Base-by-base conservation (phyloP, 768 basidiomycete species). In the Rhizopogon vesiculosus region DNA sequence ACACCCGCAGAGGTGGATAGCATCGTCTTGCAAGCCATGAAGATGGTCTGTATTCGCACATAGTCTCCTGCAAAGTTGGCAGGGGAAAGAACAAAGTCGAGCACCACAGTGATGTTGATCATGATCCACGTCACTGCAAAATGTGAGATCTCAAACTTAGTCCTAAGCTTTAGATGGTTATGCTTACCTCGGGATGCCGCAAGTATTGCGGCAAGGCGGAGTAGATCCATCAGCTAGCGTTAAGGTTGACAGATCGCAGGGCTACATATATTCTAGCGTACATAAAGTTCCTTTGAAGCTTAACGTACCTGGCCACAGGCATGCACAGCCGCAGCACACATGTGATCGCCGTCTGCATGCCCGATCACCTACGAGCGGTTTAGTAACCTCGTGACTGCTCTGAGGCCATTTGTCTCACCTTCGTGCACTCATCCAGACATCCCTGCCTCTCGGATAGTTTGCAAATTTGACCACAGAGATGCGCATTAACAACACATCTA, bases 1-100 rank as follows among this genome's bases (percentile, higher is more conserved):
- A 38, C 18, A 83, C 84, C 83, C 83, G 72, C 84, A 86, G 35
- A 86, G 74, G 69, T 86, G 84, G 28, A 76, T 55, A 0, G 71
- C 68, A 5, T 54, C 62, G 2, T 59, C 53, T 22, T 74, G 62
- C 4, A 83, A 68, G 1, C 75, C 81, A 51, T 86, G 84, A 44
- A 85, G 69, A 67, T 85, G 85, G 55, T 81, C 65, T 18, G 62
- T 59, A 45, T 69, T 60, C 1, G 75, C 68, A 56, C 84, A 86
- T 18, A 82, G 68, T 15, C 82, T 73, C 58, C 74, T 79, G 62
- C 85, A 86, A 3, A 86, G 64, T 51, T 79, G 72, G 59, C 84
- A 86, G 3, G 65, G 57, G 8, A 82, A 59, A 0, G 84, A 83
- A 59, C 85, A 86, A 38, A 77, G 72, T 12, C 76, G 68, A 33